A percentile compares a stretch with the other conserved stretches of the same genome.
Conservation (phyloP, 495 filamentous ascomycete species). For the Rhizodiscina lignyota region DNA sequence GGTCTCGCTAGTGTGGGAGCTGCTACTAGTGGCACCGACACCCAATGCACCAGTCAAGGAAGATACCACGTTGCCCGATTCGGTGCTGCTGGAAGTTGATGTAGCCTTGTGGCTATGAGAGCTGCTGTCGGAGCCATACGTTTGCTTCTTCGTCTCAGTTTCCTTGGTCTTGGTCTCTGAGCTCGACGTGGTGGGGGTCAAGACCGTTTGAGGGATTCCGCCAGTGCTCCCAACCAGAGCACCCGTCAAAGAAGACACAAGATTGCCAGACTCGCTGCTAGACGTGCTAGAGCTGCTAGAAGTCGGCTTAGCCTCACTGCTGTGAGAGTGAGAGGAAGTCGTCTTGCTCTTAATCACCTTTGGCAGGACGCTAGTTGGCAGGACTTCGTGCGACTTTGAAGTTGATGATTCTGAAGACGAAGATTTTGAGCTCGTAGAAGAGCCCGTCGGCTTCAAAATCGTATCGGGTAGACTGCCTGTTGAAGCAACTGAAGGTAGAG, state of each 20-base stretch:
- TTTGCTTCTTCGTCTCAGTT: too few relatives aligned
- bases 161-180: too few relatives aligned
- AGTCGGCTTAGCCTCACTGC: background rate
- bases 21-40: background rate
- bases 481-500: background rate
- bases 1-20: background rate
- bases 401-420: background rate
- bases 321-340: background rate
- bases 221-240: too few relatives aligned
- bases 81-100: background rate
- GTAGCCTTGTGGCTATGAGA: background rate
- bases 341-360: background rate
- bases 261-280: too few relatives aligned
- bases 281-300: background rate
- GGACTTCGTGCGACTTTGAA: background rate
- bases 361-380: background rate
- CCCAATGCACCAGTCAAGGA: background rate
- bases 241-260: too few relatives aligned
- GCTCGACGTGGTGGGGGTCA: background rate
- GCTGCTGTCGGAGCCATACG: background rate
- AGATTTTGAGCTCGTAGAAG: background rate
- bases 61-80: background rate
- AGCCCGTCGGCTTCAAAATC: too few relatives aligned
- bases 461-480: too few relatives aligned
- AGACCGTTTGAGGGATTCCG: background rate